Evolutionary conservation across 1,284 basidiomycete species (phyloP), one percentile per base, ranked within the genome.

Genomic region (Ceratobasidium sp.): DNA sequence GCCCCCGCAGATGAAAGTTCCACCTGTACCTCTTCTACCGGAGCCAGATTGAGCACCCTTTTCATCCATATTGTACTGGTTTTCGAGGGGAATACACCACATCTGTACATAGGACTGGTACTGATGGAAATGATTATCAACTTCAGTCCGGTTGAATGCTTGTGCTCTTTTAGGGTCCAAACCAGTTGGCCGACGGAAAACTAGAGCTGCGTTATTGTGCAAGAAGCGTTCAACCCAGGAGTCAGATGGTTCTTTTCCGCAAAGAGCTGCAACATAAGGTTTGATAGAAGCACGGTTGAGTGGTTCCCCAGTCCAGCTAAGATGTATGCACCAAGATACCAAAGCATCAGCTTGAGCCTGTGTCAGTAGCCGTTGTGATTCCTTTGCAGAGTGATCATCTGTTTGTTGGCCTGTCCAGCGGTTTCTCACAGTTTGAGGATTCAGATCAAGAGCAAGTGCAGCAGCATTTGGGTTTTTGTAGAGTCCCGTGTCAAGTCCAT

Each of bases 31-130:
- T 56, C 75, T 77, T 28, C 75, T 23, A 6, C 83, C 80, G 31
- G 79, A 77, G 8, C 84, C 83, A 6, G 84, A 79, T 75, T 85
- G 84, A 35, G 85, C 79, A 0, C 85, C 85, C 68, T 85, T 86
- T 78, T 86, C 83, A 78, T 87, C 85, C 81, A 84, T 81, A 10
- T 82, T 84, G 60, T 81, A 86, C 2, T 81, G 79, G 60, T 81
- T 77, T 53, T 82, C 77, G 0, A 76, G 74, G 0, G 74, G 69
- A 47, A 86, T 85, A 4, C 80, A 58, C 54, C 79, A 75, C 20
- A 83, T 51, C 0, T 68, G 35, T 53, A 83, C 53, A 8, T 83
- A 78, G 37, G 37, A 31, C 45, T 80, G 73, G 37, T 78, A 45
- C 4, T 80, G 47, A 2, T 80, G 75, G 53, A 82, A 84, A 69